These are phyloP conservation scores for Pulveroboletus ravenelii DNA, from an alignment of 768 basidiomycete species.

Conservation along the genomic window DNA sequence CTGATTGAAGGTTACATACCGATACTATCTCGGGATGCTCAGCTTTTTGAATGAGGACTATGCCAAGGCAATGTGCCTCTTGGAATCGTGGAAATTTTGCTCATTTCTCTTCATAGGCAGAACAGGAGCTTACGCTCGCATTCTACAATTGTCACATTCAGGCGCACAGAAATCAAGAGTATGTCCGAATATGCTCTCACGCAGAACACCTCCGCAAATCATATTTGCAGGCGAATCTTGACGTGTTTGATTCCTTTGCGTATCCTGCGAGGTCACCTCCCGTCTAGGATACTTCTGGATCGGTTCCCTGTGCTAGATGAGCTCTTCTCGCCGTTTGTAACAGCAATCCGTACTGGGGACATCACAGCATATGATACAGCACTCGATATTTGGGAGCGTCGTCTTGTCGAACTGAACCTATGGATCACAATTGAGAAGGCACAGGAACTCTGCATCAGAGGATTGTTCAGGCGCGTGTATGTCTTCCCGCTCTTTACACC, in stretches of 20 bases:
- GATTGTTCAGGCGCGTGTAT: slow-evolving; percentile 75
- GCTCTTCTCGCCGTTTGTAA: slow-evolving; percentile 76
- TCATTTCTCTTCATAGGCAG: slow-evolving; percentile 49
- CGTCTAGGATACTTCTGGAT: slow-evolving; percentile 62
- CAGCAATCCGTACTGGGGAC: slow-evolving; percentile 74
- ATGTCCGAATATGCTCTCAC: slow-evolving; percentile 21
- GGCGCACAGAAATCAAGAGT: slow-evolving; percentile 81
- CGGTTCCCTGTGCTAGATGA: slow-evolving; percentile 69
- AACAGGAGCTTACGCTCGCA: slow-evolving; percentile 81
- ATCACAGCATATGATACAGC: slow-evolving; percentile 76
- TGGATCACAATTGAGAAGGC: slow-evolving; percentile 87
- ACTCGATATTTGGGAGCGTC: slow-evolving; percentile 62
- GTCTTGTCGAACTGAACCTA: slow-evolving; percentile 81
- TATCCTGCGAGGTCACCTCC: slow-evolving; percentile 82
- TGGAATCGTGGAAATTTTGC: background rate
- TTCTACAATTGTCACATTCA: slow-evolving; percentile 76
- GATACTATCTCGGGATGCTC: slow-evolving; percentile 93
- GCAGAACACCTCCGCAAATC: background rate
- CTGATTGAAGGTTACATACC: slow-evolving; percentile 73
- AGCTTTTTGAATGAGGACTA: slow-evolving; percentile 93
- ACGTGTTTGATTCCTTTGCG: slow-evolving; percentile 88
- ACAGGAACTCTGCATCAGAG: slow-evolving; percentile 79
- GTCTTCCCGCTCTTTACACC: slow-evolving; percentile 24
- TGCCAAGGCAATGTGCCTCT: slow-evolving; percentile 50
- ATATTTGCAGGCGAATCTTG: slow-evolving; percentile 66